Conservation (phyloP, 2,329 filamentous ascomycete genomes). For the Alternaria atra region DNA sequence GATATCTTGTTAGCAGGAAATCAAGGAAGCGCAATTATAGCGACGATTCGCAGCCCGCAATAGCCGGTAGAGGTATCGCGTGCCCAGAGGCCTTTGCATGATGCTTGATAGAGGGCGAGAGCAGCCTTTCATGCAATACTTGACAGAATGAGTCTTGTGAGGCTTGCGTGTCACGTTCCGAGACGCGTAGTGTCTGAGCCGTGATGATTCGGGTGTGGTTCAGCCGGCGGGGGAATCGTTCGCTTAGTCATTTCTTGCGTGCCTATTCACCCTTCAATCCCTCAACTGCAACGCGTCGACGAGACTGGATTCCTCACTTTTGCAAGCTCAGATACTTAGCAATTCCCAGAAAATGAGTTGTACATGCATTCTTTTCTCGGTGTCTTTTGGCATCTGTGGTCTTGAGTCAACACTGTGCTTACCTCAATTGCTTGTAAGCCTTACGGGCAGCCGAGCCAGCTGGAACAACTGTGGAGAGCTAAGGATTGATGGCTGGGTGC, state of each 20-base stretch:
- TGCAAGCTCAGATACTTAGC: neutral
- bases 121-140: constrained; percentile 6
- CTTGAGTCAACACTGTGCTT: neutral
- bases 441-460: neutral
- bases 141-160: constrained; percentile 1
- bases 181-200: constrained; percentile 30
- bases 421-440: neutral
- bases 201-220: constrained; percentile 16
- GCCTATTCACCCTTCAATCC: neutral
- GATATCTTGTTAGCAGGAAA: constrained; percentile 6
- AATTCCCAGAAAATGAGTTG: neutral
- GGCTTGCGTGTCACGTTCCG: constrained; percentile 11
- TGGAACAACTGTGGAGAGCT: neutral
- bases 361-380: neutral
- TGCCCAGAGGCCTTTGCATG: constrained; percentile 11
- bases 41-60: constrained; percentile 6
- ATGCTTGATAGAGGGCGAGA: constrained; percentile 9
- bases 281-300: neutral
- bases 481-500: neutral
- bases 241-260: neutral
- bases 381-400: neutral
- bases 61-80: constrained; percentile 3
- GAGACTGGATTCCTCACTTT: neutral
- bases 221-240: neutral
- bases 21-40: constrained; percentile 6